phyloP scores from a whole-genome alignment of 345 rosid species.

The Geranium rotundifolium region DNA sequence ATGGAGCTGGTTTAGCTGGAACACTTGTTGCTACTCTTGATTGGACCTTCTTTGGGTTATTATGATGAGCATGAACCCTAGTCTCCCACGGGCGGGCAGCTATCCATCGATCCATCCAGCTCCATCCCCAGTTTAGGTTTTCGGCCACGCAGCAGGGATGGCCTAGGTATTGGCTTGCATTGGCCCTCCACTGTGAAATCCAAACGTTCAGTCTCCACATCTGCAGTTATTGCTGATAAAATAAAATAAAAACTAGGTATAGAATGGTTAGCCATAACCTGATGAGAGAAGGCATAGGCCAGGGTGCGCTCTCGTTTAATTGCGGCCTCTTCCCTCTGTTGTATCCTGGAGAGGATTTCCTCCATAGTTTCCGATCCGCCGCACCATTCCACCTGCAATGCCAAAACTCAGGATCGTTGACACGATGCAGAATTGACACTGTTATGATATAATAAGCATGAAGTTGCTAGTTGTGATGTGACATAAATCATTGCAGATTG shows the following conservation, averaged over 20 bases:
- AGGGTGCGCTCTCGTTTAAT: conserved; percentile 75
- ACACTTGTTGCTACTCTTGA: conserved; percentile 1
- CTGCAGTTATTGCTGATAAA: no score
- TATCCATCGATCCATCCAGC: conserved; percentile 83
- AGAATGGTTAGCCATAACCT: conserved; percentile 30
- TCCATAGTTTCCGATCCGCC: conserved; percentile 73
- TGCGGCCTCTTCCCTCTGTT: conserved; percentile 75
- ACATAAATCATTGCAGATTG: no score
- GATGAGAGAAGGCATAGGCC: conserved; percentile 93
- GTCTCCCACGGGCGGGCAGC: conserved; percentile 81
- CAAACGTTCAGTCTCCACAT: no score
- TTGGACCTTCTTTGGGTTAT: conserved; percentile 19
- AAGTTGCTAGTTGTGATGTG: no score
- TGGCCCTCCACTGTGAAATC: conserved; percentile 65
- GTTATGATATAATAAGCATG: no score
- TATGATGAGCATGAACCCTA: conserved; percentile 29
- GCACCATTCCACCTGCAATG: conserved; percentile 63
- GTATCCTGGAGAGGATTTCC: conserved; percentile 60
- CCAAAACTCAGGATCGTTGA: no score
- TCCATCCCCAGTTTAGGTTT: conserved; percentile 80
- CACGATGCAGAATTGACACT: no score
- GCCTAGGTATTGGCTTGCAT: conserved; percentile 64
- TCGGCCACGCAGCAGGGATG: conserved; percentile 59
- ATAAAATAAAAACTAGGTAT: no score
- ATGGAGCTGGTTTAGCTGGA: conserved; percentile 17